These are phyloP conservation scores for Neurospora sp. DNA, from an alignment of 495 filamentous ascomycete genomes.

Conservation along the genomic window DNA sequence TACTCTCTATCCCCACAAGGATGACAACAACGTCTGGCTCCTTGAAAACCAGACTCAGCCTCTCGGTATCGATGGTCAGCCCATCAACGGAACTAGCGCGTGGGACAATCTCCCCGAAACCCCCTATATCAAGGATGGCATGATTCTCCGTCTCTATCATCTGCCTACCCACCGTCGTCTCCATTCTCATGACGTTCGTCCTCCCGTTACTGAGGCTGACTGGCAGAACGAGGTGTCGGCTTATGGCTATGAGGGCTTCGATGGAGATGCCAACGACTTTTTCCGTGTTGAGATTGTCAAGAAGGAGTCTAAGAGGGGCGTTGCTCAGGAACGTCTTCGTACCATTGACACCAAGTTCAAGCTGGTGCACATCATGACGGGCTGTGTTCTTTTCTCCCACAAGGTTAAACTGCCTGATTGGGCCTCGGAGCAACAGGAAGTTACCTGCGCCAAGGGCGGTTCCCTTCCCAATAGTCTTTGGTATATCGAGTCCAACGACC, in stretches of 20 bases:
- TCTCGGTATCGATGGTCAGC: conserved; percentile 57
- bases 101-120: conserved; percentile 68
- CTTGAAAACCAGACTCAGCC: conserved; percentile 95
- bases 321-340: conserved; percentile 74
- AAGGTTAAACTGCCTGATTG: conserved; percentile 97
- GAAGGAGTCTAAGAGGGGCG: conserved; percentile 68
- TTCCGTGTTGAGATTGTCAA: conserved; percentile 94
- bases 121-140: conserved; percentile 67
- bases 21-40: conserved; percentile 93
- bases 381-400: conserved; percentile 93
- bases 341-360: conserved; percentile 97
- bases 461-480: conserved; percentile 93
- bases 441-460: conserved; percentile 88
- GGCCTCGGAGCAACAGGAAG: conserved; percentile 96
- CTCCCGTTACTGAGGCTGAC: conserved; percentile 92
- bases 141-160: conserved; percentile 75
- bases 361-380: conserved; percentile 92
- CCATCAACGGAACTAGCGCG: conserved; percentile 67
- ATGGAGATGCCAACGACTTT: conserved; percentile 91
- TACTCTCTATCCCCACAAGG: conserved; percentile 96
- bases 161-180: conserved; percentile 71
- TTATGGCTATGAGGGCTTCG: conserved; percentile 94
- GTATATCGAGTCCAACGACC: conserved; percentile 86
- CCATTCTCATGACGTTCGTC: conserved; percentile 94
- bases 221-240: conserved; percentile 99